Base-by-base conservation (phyloP, 2,329 filamentous ascomycete genomes). In the Colletotrichum graminicola region DNA sequence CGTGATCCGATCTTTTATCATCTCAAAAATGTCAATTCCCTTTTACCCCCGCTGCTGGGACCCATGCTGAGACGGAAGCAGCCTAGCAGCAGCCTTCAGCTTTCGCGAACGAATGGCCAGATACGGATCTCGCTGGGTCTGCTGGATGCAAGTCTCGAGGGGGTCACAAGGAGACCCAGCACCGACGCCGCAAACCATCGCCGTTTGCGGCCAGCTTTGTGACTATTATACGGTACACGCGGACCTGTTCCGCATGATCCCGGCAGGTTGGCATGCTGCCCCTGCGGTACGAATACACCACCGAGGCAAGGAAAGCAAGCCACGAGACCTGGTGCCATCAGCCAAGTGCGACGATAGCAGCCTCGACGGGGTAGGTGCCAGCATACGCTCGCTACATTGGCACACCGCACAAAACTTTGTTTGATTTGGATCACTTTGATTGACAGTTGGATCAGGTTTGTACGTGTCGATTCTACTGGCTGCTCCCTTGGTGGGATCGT, bases 1-100 rank as follows among this genome's bases (percentile, higher is more conserved):
- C 26, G 47, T 18, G n/a, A 62, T 71, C 67, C 67, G 57, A 71
- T 67, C 51, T 71, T 29, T 39, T 39, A 29, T 39, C 60, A 62
- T 55, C 63, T 57, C 34, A 61, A 52, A 16, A 52, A 62, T 41
- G 18, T 47, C 16, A 54, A 45, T 47, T 36, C 56, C 18, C 10
- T 32, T 41, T 7, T 21, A 10, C 1, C 23, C 47, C 26, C 60
- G 6, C n/a, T 26, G 34, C 49, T 23, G 47, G 60, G 45, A n/a
- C 21, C 36, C 61, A 29, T n/a, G 45, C 39, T 29, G 5, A 29
- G 47, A 32, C 5, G 47, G 60, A 41, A 45, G 34, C 45, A 62
- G 60, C 34, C 47, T 14, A 26, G 59, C 59, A 51, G 12, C n/a
- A 39, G n/a, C 34, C 29, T 43, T 47, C 26, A 26, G 26, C 41